Base-by-base conservation (phyloP, 345 rosid species). In the Brassica nigra region DNA sequence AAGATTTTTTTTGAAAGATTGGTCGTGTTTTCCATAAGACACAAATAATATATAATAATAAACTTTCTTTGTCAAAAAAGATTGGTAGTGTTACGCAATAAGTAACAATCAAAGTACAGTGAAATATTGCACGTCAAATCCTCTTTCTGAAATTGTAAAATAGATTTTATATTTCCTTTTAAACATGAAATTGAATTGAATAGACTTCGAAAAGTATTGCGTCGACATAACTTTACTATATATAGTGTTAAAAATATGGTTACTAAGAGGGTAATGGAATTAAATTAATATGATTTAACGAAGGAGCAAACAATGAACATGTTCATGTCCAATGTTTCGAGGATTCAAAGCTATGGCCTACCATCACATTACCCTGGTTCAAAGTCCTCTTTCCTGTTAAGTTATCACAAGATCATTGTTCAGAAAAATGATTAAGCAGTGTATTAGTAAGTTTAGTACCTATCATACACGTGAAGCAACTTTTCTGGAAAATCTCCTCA, bases 291-390 rank as follows among this genome's bases (percentile, higher is more conserved):
- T 30, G 37, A 78, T 49, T 62, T 33, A 71, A 20, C 70, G 15
- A 79, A 31, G 37, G 62, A 74, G 8, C 39, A 57, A 68, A 79
- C 81, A 78, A 5, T 18, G 77, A 66, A 78, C 82, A 72, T 78
- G 82, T 42, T 72, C 69, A 61, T 68, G 82, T 68, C 74, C 44
- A 34, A 61, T 67, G 65, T 23, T 7, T 79, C 1, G 58, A 79
- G 59, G 73, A 62, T 65, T 72, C 42, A 73, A 31, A 66, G 61
- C 47, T 55, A 4, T 78, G 67, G 72, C 34, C 71, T 8, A 52
- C 34, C 34, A 61, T n/a, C 65, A 28, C 7, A 61, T 61, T 61
- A 30, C 34, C 34, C 16, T 28, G 65, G 30, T 61, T 61, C 16
- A 27, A 1, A 11, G 34, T 28, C 65, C 12, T 59, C 14, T 5